Evolutionary conservation across 331 rosid genomes (phyloP), one percentile per base, ranked within the genome.

Genomic region (Rosa hybrid): DNA sequence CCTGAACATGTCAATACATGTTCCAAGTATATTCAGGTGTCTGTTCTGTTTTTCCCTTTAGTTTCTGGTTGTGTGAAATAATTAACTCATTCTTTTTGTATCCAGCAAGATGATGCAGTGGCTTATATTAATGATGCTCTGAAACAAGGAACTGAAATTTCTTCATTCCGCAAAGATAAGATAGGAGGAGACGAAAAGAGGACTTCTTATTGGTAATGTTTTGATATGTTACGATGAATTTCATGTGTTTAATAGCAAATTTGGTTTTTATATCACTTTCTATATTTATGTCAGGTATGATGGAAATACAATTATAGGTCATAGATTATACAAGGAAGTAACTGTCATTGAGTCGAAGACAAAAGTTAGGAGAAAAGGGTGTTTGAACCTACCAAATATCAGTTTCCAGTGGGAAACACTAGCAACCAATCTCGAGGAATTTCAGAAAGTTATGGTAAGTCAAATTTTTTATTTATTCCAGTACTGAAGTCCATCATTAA

Each of bases 391-490:
- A 59, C 87, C 96, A 71, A 51, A 49, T 64, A 70, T 85, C 76
- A 85, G 62, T 75, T 85, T 82, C 69, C 88, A 81, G 51, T 93
- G 98, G 99, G 94, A 95, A 90, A 93, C 94, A 45, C 74, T 95
- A 72, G 99, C 98, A 25, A 86, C 97, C 76, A 85, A 83, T 86
- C 88, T 90, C 11, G 76, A 87, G 81, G 91, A 89, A 77, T 87
- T 90, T 85, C 86, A 83, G 23, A 77, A 84, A 89, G 86, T 87
- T 84, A 87, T 72, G 68, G 99, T 91, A 86, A 83, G 94, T 84
- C 68, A 49, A 76, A 77, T 45, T 50, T 84, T 72, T 72, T 4
- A 59, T 44, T 39, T 59, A 57, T 25, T 12, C 20, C 23, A 13
- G 49, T 48, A 73, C 79, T 78, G 44, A 69, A 76, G 62, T 50